phyloP scores from a whole-genome alignment of 1,284 basidiomycete species.

The Sanguinoderma infundibulare region DNA sequence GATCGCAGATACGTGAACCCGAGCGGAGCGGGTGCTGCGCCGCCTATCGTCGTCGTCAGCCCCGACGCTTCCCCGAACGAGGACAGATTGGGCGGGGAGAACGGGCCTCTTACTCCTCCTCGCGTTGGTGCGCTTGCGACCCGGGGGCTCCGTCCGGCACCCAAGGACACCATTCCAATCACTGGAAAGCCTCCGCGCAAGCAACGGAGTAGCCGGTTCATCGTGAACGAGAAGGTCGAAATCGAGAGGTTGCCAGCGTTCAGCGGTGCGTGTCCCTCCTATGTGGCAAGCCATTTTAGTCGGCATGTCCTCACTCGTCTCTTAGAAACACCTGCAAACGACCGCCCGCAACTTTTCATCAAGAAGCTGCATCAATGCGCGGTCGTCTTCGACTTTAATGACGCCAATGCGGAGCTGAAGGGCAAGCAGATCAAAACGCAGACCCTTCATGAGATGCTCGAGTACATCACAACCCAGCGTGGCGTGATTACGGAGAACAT shows the following conservation, averaged over 20 bases:
- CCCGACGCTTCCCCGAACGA: conserved; percentile 60
- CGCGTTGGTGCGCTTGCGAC: conserved; percentile 62
- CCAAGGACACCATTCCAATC: conserved; percentile 95
- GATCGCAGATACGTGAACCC: conserved; percentile 57
- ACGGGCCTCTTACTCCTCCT: conserved; percentile 60
- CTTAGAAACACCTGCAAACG: conserved; percentile 87
- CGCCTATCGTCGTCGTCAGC: conserved; percentile 91
- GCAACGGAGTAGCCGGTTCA: conserved; percentile 94
- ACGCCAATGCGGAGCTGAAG: conserved; percentile 92
- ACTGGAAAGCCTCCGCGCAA: conserved; percentile 95
- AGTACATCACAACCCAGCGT: conserved; percentile 97
- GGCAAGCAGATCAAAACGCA: conserved; percentile 99
- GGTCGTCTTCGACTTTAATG: conserved; percentile 99
- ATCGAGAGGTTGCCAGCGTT: conserved; percentile 96
- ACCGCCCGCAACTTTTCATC: conserved; percentile 91
- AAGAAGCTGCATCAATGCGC: conserved; percentile 96
- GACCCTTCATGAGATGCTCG: conserved; percentile 97
- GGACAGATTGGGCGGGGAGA: conserved; percentile 58
- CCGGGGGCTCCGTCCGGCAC: conserved; percentile 47
- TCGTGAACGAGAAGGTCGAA: conserved; percentile 95
- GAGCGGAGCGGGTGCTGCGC: conserved; percentile 59
- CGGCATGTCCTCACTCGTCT: not conserved
- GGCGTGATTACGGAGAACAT: conserved; percentile 96
- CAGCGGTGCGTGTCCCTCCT: conserved; percentile 64
- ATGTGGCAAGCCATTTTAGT: not conserved